Percentiles rank a stretch among this genome's conserved stretches.
Evolutionary conservation across 495 filamentous ascomycete genomes (phyloP).

Genomic region (Sphaerosporella brunnea): DNA sequence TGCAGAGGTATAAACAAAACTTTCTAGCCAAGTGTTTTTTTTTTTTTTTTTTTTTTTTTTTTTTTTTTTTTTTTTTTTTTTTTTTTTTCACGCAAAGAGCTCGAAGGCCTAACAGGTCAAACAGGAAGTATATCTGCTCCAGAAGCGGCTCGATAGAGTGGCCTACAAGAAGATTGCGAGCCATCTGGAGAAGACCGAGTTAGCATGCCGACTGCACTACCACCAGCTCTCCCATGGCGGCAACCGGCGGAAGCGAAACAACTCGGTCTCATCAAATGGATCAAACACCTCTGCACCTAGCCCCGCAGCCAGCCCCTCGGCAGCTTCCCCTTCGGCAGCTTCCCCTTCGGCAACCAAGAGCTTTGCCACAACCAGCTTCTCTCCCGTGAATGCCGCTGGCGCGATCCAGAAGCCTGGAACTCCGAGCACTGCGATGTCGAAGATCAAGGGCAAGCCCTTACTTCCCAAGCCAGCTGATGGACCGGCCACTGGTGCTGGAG

Average conservation of each 20-base stretch:
- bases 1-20: constrained; percentile 41
- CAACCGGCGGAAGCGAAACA: constrained; percentile 39
- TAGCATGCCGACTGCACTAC: constrained; percentile 69
- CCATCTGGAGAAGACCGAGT: constrained; percentile 68
- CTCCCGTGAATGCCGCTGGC: constrained; percentile 27
- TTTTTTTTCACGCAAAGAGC: constrained; percentile 2
- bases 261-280: constrained; percentile 32
- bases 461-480: constrained; percentile 24
- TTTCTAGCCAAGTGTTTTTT: constrained; percentile 3
- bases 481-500: constrained; percentile 5
- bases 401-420: constrained; percentile 22
- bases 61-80: too few relatives aligned
- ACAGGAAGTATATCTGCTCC: constrained; percentile 69
- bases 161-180: constrained; percentile 77
- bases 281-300: constrained; percentile 24
- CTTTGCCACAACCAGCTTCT: constrained; percentile 19
- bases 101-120: background rate
- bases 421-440: constrained; percentile 12
- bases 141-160: constrained; percentile 69
- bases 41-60: too few relatives aligned
- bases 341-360: constrained; percentile 14
- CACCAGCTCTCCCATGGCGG: constrained; percentile 68
- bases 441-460: constrained; percentile 25
- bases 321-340: constrained; percentile 19
- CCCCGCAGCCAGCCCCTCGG: constrained; percentile 21